A percentile compares a stretch with the other conserved stretches of the same genome.
These are phyloP conservation scores for Trichoderma arundinaceum DNA, from an alignment of 2,329 filamentous ascomycete species.

Conservation along the genomic window DNA sequence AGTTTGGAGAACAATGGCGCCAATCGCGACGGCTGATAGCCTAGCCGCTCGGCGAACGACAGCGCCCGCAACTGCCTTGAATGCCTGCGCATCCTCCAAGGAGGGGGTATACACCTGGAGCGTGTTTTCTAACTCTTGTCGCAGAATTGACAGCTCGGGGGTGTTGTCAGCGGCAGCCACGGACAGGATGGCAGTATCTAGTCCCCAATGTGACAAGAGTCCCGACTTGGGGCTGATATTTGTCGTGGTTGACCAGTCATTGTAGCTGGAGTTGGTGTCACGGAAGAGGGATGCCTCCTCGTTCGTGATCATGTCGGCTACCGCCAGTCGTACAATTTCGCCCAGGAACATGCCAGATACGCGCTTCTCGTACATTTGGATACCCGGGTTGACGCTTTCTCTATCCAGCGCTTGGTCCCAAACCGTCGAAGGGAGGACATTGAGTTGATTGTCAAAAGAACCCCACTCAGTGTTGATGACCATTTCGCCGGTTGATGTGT, in stretches of 20 bases:
- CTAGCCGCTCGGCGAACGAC: constrained; percentile 88
- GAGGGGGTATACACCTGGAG: constrained; percentile 78
- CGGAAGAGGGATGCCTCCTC: constrained; percentile 73
- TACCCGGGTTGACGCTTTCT: constrained; percentile 85
- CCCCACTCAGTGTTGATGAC: constrained; percentile 99
- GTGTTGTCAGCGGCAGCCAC: constrained; percentile 82
- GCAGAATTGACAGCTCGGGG: constrained; percentile 71
- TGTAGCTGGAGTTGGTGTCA: constrained; percentile 73
- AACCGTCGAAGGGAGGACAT: constrained; percentile 81
- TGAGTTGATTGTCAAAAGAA: constrained; percentile 93
- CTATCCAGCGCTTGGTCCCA: constrained; percentile 82
- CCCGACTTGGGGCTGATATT: constrained; percentile 67
- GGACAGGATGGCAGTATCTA: constrained; percentile 90
- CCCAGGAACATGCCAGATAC: constrained; percentile 98
- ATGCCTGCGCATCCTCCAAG: constrained; percentile 83
- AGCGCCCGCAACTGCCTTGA: constrained; percentile 81
- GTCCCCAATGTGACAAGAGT: constrained; percentile 81
- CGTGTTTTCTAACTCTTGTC: constrained; percentile 77
- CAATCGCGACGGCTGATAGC: constrained; percentile 85
- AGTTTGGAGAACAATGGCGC: constrained; percentile 80
- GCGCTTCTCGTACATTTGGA: constrained; percentile 99
- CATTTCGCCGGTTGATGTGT: constrained; percentile 87
- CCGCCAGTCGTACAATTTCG: constrained; percentile 82
- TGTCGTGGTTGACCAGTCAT: constrained; percentile 73
- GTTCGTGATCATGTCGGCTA: constrained; percentile 75